Conservation (phyloP, 164 flowering plant species). For the Buxus sempervirens region DNA sequence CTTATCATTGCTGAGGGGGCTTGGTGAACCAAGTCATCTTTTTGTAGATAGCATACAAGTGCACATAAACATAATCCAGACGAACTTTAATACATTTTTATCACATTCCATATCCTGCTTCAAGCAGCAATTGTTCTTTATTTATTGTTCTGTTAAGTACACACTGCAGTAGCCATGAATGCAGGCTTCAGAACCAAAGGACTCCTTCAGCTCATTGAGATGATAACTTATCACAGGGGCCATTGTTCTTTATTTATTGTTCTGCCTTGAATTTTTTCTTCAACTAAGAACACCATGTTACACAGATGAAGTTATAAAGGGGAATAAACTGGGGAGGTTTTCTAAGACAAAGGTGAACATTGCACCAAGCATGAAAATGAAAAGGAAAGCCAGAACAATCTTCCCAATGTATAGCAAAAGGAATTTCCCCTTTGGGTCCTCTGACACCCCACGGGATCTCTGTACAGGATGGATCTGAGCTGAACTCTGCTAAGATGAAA, state of each 20-base stretch:
- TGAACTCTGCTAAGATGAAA: slow-evolving; percentile 30
- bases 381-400: slow-evolving; percentile 50
- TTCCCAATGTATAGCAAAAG: slow-evolving; percentile 48
- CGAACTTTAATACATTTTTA: too few species aligned
- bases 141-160: too few species aligned
- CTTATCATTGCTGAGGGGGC: neutral
- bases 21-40: neutral
- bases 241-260: neutral
- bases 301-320: slow-evolving; percentile 33
- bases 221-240: neutral
- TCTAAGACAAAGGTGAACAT: slow-evolving; percentile 59
- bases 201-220: neutral
- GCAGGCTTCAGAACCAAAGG: neutral
- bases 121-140: too few species aligned
- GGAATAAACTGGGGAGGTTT: slow-evolving; percentile 55
- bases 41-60: too few species aligned
- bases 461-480: slow-evolving; percentile 12
- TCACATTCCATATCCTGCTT: too few species aligned
- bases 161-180: too few species aligned
- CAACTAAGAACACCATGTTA: slow-evolving; percentile 4
- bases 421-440: slow-evolving; percentile 14
- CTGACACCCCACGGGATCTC: neutral
- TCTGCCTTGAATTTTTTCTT: neutral
- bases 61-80: too few species aligned
- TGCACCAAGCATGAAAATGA: slow-evolving; percentile 54